Evolutionary conservation across 2,329 filamentous ascomycete species (phyloP).

Genomic region (Fusarium fujikuroi): DNA sequence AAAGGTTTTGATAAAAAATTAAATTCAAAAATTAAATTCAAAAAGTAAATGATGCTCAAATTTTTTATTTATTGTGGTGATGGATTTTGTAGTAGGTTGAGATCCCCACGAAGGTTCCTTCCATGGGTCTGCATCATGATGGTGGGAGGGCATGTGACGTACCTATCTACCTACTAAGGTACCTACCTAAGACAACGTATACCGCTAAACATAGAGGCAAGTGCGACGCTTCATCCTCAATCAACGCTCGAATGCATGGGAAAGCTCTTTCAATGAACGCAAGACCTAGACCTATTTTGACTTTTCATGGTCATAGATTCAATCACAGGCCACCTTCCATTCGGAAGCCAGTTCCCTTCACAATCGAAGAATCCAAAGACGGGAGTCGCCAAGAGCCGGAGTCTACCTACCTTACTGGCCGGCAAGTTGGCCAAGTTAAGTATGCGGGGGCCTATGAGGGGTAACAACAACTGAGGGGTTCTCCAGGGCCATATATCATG

Average conservation of each 20-base stretch:
- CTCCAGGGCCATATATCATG: not conserved
- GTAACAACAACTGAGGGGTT: not conserved
- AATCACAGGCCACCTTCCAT: not conserved
- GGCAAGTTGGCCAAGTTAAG: not conserved
- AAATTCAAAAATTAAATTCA: not conserved
- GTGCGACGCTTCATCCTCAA: not conserved
- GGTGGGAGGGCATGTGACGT: slow-evolving; percentile 31
- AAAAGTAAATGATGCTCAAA: slow-evolving; percentile 1
- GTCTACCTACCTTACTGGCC: not conserved
- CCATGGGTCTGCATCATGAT: not conserved
- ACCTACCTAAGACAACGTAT: not conserved
- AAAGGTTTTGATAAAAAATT: not conserved
- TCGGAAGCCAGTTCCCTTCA: not conserved
- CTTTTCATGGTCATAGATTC: no score
- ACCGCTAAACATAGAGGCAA: not conserved
- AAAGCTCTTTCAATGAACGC: not conserved
- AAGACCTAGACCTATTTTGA: not conserved
- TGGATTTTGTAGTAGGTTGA: not conserved
- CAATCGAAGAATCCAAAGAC: not conserved
- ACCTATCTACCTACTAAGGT: no score
- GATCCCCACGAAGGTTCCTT: slow-evolving; percentile 2
- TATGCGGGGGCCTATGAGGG: not conserved
- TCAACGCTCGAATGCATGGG: not conserved
- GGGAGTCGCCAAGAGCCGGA: not conserved
- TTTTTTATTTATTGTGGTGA: not conserved